Base-by-base conservation (phyloP, 1,284 basidiomycete species). In the Neolentinus lepideus region DNA sequence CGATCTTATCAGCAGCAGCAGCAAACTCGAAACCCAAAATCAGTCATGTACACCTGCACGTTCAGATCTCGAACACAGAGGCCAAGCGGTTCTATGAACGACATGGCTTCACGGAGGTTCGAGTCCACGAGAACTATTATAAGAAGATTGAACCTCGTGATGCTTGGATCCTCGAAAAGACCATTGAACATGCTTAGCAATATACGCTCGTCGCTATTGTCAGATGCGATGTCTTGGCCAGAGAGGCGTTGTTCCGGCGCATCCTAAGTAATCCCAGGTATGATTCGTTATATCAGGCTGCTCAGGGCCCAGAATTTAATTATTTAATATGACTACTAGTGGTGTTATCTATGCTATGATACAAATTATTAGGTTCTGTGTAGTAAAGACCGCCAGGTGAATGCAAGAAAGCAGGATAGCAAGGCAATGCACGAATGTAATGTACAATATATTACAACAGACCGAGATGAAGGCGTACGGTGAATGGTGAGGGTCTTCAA, bases 41-140 rank as follows among this genome's bases (percentile, higher is more conserved):
- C 63, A 72, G 73, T 59, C 78, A 79, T 54, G 80, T 92, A 61
- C 91, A 85, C 65, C 77, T 92, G 51, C 89, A 92, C 64, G 89
- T 92, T 3, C 90, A 92, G 63, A 73, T 83, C 14, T 88, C 85
- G 29, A 92, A 92, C 63, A 67, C 66, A 21, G 79, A 75, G 25
- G 89, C 88, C 11, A 90, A 85, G 69, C 73, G 67, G 52, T 92
- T 92, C 69, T 92, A 92, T 66, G 86, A 90, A 67, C 75, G 76
- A 46, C 84, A 91, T 63, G 90, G 85, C 2, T 92, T 92, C 72
- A 73, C 69, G 56, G 81, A 88, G 68, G 72, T 78, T 21, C 78
- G 77, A 29, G 60, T 87, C 38, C 80, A 83, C 55, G 75, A 85
- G 64, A 77, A 81, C 57, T 92, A 92, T 69, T 92, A 92, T 77